phyloP scores from a whole-genome alignment of 768 basidiomycete genomes.

The Pisolithus microcarpus region DNA sequence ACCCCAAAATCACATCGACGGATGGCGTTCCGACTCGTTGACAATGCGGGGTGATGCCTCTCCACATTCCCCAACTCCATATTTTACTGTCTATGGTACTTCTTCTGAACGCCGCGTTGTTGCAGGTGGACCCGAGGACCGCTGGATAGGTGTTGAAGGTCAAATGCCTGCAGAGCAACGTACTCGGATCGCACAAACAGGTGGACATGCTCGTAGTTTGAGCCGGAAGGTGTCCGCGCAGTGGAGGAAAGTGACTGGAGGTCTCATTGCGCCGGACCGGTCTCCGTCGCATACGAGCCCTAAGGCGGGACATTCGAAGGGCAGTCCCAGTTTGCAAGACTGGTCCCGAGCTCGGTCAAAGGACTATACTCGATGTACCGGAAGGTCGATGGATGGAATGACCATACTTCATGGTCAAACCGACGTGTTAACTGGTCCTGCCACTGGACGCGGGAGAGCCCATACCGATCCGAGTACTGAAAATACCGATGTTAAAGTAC shows the following conservation, averaged over 20 bases:
- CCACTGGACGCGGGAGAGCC: constrained; percentile 7
- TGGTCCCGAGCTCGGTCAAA: constrained; percentile 6
- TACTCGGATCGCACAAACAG: neutral
- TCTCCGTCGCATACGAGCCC: constrained; percentile 11
- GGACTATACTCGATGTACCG: constrained; percentile 4
- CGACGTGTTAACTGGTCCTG: constrained; percentile 8
- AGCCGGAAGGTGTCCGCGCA: constrained; percentile 32
- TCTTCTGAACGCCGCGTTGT: constrained; percentile 38
- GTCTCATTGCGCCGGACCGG: constrained; percentile 15
- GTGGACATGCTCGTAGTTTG: constrained; percentile 17
- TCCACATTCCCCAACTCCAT: constrained; percentile 30
- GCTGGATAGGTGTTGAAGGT: constrained; percentile 6
- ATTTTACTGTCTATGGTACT: constrained; percentile 51
- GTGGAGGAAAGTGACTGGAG: constrained; percentile 23
- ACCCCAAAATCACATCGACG: neutral
- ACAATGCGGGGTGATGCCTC: constrained; percentile 12
- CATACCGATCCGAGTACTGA: constrained; percentile 7
- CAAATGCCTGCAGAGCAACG: constrained; percentile 3
- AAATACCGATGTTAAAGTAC: constrained; percentile 1
- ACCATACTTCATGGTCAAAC: constrained; percentile 6
- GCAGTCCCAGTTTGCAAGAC: constrained; percentile 32
- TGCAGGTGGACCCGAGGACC: constrained; percentile 38
- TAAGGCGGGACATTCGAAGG: constrained; percentile 10
- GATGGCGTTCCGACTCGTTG: neutral
- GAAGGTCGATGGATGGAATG: constrained; percentile 15